Base-by-base conservation (phyloP, 257 asterid genomes). In the Nicotiana attenuata region DNA sequence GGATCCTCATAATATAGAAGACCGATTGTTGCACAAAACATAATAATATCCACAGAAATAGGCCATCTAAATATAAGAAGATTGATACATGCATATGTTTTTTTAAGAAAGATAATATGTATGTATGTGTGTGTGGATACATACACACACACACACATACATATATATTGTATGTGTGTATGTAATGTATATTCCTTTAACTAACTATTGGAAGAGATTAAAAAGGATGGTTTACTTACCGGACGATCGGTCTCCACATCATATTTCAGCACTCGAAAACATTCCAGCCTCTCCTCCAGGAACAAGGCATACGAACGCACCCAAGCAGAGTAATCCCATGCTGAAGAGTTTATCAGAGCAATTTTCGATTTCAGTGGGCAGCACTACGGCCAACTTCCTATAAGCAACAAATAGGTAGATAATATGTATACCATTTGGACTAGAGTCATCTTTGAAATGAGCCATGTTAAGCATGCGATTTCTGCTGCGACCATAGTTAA, bases 301-400 rank as follows among this genome's bases (percentile, higher is more conserved):
- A 81, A 96, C 85, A 94, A 84, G 10, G 98, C 97, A 64, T 96
- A 96, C 41, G 92, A 78, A 80, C 99, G 98, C 66, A 94, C 94
- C 99, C 98, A 96, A 80, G 95, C 94, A 78, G 99, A 96, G 90
- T 90, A 96, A 83, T 94, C 98, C 99, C 99, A 96, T 47, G 99
- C 99, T 96, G 91, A 65, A 41, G 66, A 85, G 79, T 47, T 80
- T 65, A 87, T 68, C 38, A 77, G 82, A 76, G 66, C 22, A 65
- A 31, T 84, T 77, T 45, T 82, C 77, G 81, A 81, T 76, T 61
- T 13, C 35, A 65, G 76, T 78, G 10, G 24, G 80, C 57, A 69
- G 80, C 41, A 50, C 47, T 52, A 17, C 4, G 63, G 64, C 26
- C 67, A 65, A 65, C 78, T 80, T 80, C 38, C 78, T 41, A 17